Evolutionary conservation across 75 land plant species (phyloP).

Genomic region (Gnetum montanum): DNA sequence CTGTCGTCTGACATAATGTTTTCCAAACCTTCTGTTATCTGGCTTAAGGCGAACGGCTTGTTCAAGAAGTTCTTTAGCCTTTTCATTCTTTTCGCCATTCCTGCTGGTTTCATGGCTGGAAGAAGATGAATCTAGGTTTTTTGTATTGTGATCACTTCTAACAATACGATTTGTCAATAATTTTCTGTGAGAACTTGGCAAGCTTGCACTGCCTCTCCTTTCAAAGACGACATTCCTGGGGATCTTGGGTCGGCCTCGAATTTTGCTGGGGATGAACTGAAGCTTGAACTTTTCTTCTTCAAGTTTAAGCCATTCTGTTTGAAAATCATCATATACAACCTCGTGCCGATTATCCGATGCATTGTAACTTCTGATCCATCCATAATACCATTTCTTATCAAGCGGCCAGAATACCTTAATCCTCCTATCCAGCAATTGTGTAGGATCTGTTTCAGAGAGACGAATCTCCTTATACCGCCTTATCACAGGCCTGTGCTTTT

Average conservation of each 20-base stretch:
- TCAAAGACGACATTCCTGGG: too few relatives aligned
- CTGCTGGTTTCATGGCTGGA: too few relatives aligned
- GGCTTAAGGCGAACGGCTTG: neutral
- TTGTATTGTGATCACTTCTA: too few relatives aligned
- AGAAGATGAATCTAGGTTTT: too few relatives aligned
- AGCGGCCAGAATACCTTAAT: constrained; percentile 94
- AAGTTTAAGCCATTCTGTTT: constrained; percentile 87
- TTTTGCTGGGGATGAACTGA: constrained; percentile 48
- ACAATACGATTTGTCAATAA: too few relatives aligned
- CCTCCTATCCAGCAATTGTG: constrained; percentile 46
- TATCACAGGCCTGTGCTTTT: too few relatives aligned
- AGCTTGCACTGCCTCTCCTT: too few relatives aligned
- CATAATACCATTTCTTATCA: constrained; percentile 82
- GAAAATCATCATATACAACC: constrained; percentile 78
- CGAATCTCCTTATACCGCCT: constrained; percentile 60
- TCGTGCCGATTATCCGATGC: constrained; percentile 48
- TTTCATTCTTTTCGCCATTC: neutral
- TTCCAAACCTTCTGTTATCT: neutral
- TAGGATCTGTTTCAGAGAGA: constrained; percentile 41
- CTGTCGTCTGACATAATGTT: neutral
- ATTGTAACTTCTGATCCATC: constrained; percentile 61
- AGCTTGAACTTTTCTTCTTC: constrained; percentile 72
- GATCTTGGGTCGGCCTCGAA: constrained; percentile 10
- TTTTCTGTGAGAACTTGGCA: too few relatives aligned
- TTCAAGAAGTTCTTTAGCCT: neutral